Conservation (phyloP, 2,329 filamentous ascomycete genomes). For the Neonectria coccinea region DNA sequence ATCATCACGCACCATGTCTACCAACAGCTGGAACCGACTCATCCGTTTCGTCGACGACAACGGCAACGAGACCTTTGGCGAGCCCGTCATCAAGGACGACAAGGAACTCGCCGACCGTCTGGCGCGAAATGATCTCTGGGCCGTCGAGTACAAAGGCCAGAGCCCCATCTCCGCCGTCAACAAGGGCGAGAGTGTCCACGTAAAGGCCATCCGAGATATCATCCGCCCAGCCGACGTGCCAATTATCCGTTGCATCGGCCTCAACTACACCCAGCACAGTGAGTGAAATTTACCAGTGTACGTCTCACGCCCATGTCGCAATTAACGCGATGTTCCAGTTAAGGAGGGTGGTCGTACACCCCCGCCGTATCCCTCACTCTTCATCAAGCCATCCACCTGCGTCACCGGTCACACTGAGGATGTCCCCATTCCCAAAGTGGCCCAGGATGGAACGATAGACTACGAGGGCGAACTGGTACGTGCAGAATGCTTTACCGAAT, state of each 20-base stretch:
- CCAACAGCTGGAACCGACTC: constrained; percentile 46
- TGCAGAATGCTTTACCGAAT: rapidly evolving
- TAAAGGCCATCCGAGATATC: constrained; percentile 49
- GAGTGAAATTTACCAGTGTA: constrained; percentile 5
- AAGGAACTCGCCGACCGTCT: constrained; percentile 43
- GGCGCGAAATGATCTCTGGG: constrained; percentile 45
- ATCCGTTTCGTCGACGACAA: constrained; percentile 52
- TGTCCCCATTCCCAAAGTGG: constrained; percentile 60
- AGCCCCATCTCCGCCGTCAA: constrained; percentile 40
- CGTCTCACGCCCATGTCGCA: rapidly evolving
- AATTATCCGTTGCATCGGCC: constrained; percentile 52
- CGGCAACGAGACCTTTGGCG: constrained; percentile 50
- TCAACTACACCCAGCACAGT: constrained; percentile 55
- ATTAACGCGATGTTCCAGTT: constrained; percentile 50
- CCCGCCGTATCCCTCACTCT: constrained; percentile 61
- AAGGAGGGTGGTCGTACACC: constrained; percentile 64
- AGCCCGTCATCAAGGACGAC: constrained; percentile 45
- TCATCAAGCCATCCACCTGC: constrained; percentile 62
- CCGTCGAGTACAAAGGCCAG: constrained; percentile 47
- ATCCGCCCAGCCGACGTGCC: constrained; percentile 49
- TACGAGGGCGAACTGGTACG: constrained; percentile 62
- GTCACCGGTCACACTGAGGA: constrained; percentile 52
- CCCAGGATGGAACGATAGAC: constrained; percentile 59
- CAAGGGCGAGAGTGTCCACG: constrained; percentile 46
- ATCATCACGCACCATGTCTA: constrained; percentile 37